Percentiles rank a stretch among this genome's conserved stretches.
Conservation (phyloP, 257 asterid species). For the Cynanchum wilfordii region DNA sequence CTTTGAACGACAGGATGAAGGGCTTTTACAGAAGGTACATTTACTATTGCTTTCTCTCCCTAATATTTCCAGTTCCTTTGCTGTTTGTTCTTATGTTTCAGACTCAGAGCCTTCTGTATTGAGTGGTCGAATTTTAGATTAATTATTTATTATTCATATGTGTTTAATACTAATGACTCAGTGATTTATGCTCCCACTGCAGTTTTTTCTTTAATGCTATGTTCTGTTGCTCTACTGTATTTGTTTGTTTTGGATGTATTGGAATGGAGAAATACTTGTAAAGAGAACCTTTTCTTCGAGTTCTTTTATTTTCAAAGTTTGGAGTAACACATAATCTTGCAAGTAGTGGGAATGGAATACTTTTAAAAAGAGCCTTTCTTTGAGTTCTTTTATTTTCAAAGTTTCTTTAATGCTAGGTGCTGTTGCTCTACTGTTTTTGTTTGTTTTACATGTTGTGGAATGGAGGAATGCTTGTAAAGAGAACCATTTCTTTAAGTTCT, state of each 20-base stretch:
- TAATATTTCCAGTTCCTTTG: not conserved
- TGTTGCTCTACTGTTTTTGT: not conserved
- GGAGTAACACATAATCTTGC: not conserved
- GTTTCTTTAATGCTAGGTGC: not conserved
- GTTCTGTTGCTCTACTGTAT: not conserved
- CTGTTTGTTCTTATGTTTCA: not conserved
- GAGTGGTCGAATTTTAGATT: not conserved
- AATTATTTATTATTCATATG: no score
- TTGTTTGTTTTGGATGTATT: not conserved
- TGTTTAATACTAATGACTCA: no score
- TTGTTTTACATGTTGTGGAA: not conserved
- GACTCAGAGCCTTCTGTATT: not conserved
- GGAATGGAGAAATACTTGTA: not conserved
- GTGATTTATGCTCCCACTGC: no score
- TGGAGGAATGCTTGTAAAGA: not conserved
- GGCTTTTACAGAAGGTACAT: slow-evolving; percentile 85
- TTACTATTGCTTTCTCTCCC: not conserved
- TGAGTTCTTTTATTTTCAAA: not conserved
- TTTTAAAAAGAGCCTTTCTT: not conserved
- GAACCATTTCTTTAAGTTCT: not conserved
- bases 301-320: not conserved
- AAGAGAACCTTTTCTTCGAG: not conserved
- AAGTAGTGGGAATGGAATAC: no score
- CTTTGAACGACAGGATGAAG: slow-evolving; percentile 87
- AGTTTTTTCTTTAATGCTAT: not conserved